phyloP scores from a whole-genome alignment of 116 monocot species.

The Iris pallida region DNA sequence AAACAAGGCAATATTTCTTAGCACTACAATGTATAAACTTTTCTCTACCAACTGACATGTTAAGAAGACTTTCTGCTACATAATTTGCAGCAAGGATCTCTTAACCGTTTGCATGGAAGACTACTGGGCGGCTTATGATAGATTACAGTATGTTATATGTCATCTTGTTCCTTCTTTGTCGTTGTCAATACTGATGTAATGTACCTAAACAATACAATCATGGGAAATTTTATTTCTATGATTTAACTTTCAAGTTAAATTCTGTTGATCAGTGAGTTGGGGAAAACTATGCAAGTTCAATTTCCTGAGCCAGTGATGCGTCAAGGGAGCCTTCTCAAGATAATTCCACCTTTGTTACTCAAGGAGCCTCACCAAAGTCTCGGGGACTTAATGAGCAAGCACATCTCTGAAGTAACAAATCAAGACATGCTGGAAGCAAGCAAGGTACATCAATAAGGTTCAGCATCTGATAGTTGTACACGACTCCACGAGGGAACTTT shows the following conservation, averaged over 20 bases:
- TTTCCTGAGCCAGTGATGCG: constrained; percentile 8
- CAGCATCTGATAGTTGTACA: too few relatives aligned
- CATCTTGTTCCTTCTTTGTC: background rate
- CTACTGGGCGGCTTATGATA: constrained; percentile 20
- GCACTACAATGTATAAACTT: background rate
- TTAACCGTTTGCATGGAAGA: constrained; percentile 19
- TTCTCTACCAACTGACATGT: background rate
- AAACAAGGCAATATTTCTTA: background rate
- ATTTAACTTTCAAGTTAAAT: background rate
- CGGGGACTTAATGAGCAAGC: background rate
- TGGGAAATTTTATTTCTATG: too few relatives aligned
- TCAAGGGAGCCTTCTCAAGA: background rate
- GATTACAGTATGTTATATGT: constrained; percentile 4
- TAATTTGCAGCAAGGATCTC: constrained; percentile 8
- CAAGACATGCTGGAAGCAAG: background rate
- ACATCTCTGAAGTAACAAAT: background rate
- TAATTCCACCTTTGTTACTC: background rate
- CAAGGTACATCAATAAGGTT: too few relatives aligned
- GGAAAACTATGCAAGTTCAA: constrained; percentile 2
- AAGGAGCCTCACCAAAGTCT: background rate
- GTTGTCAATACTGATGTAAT: too few relatives aligned
- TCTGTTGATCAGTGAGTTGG: constrained; percentile 2
- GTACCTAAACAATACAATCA: too few relatives aligned
- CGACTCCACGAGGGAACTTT: too few relatives aligned
- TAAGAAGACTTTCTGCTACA: background rate